Base-by-base conservation (phyloP, 2,329 filamentous ascomycete genomes). In the Scorias spongiosa region DNA sequence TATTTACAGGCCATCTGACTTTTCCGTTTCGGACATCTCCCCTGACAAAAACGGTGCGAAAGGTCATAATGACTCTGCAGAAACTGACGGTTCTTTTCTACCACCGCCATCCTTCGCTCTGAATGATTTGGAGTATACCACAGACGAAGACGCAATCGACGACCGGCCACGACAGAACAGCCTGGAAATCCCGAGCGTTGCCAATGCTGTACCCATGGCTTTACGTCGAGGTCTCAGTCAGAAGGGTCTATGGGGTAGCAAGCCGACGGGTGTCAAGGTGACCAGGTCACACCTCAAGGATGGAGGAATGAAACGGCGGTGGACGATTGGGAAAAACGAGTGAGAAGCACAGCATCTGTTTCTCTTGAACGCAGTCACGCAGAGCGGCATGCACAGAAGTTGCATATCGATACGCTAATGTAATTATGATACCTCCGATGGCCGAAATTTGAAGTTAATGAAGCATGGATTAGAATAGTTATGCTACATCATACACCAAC, bases 191-290 rank as follows among this genome's bases (percentile, higher is more conserved):
- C 32, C 29, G 5, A 5, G 12, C 5, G 32, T 36, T 15, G 32
- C 11, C 11, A 36, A 36, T 12, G 15, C 12, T 30, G 46, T 52
- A 1, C 54, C 54, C 5, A 41, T 46, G 5, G 46, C 46, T n/a
- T 44, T 55, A 5, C 49, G 47, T 20, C 39, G 52, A 32, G 52
- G 51, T n/a, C 42, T 59, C 8, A 59, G 54, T 52, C 54, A 53
- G 48, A 54, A 63, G 38, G 65, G 65, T 1, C 62, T 70, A 5
- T 70, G 67, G 67, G 66, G 66, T 0, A 59, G 58, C n/a, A 58
- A 61, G 11, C 53, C 54, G 48, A 49, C 54, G 51, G 46, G 51
- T 5, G 46, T 45, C 15, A 46, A 60, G n/a, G 58, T 58, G 26
- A 59, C 60, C 51, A 58, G 64, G 43, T 57, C 32, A 36, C 32